phyloP scores from a whole-genome alignment of 257 asterid species.

The Osmanthus fragrans region DNA sequence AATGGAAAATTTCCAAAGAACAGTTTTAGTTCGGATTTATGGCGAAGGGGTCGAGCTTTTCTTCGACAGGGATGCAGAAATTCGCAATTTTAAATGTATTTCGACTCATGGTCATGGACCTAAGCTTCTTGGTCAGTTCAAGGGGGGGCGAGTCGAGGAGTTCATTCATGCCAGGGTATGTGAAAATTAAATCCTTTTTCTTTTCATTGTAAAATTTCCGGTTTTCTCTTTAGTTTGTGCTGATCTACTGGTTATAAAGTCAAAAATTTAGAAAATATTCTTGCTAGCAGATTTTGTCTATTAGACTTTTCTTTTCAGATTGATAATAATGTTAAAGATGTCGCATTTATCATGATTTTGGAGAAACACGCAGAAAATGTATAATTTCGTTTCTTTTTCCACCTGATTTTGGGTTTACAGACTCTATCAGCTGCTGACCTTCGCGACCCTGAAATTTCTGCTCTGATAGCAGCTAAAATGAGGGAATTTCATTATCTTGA shows the following conservation, averaged over 20 bases:
- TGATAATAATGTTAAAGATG: background rate
- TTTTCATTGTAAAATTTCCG: background rate
- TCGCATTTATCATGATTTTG: too few relatives aligned
- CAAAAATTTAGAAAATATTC: background rate
- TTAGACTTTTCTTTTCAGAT: too few relatives aligned
- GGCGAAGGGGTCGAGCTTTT: constrained; percentile 86
- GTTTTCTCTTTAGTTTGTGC: background rate
- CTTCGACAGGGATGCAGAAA: constrained; percentile 79
- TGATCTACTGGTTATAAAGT: too few relatives aligned
- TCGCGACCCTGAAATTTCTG: constrained; percentile 62
- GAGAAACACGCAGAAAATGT: background rate
- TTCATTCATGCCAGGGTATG: constrained; percentile 85
- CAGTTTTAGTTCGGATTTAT: constrained; percentile 74
- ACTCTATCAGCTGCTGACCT: constrained; percentile 81
- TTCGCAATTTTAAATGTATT: constrained; percentile 56
- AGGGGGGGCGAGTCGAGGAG: constrained; percentile 83
- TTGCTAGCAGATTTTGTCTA: background rate
- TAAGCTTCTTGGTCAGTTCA: constrained; percentile 62
- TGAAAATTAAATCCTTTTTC: background rate
- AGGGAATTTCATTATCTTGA: constrained; percentile 75
- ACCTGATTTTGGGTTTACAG: constrained; percentile 37
- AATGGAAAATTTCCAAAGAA: constrained; percentile 36
- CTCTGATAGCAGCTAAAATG: constrained; percentile 68
- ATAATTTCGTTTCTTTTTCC: background rate
- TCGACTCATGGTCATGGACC: constrained; percentile 81